A percentile compares a stretch with the other conserved stretches of the same genome.
phyloP scores from a whole-genome alignment of 768 basidiomycete genomes.

The Royoungia palumana region DNA sequence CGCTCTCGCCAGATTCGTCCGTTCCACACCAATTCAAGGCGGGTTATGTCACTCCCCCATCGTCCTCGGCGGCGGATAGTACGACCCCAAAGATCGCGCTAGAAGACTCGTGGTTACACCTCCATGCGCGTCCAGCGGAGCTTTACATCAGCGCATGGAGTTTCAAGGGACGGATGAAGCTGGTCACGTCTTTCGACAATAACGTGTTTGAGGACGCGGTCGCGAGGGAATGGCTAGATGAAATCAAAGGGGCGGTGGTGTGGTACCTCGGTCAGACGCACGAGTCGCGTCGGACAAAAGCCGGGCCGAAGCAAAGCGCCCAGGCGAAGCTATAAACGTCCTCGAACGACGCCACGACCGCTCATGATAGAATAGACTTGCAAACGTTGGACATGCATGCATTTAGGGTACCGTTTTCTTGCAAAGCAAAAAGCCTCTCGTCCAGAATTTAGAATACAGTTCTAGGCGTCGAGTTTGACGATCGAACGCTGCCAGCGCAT shows the following conservation, averaged over 20 bases:
- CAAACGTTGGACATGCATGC: too few relatives aligned
- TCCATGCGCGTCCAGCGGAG: conserved; percentile 46
- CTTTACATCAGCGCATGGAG: conserved; percentile 41
- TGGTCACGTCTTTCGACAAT: conserved; percentile 39
- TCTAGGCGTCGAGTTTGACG: too few relatives aligned
- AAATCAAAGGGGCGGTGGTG: conserved; percentile 24
- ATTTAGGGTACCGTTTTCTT: too few relatives aligned
- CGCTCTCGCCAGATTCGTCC: conserved; percentile 19
- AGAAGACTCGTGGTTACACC: conserved; percentile 7
- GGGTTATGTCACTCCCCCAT: conserved; percentile 2
- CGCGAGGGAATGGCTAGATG: conserved; percentile 37
- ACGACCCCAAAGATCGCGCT: conserved; percentile 10
- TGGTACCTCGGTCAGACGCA: conserved; percentile 27
- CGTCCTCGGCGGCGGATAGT: neutral
- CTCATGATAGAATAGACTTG: too few relatives aligned
- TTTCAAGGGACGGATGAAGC: conserved; percentile 27
- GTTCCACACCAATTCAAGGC: conserved; percentile 13
- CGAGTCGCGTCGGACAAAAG: too few relatives aligned
- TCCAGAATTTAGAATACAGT: too few relatives aligned
- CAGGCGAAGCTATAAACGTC: too few relatives aligned
- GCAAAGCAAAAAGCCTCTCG: too few relatives aligned
- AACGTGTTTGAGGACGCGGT: conserved; percentile 43
- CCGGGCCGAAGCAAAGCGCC: too few relatives aligned
- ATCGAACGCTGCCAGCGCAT: too few relatives aligned
- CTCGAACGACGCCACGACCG: too few relatives aligned